Evolutionary conservation across 2,329 filamentous ascomycete genomes (phyloP).

Genomic region (Tolypocladium inflatum): DNA sequence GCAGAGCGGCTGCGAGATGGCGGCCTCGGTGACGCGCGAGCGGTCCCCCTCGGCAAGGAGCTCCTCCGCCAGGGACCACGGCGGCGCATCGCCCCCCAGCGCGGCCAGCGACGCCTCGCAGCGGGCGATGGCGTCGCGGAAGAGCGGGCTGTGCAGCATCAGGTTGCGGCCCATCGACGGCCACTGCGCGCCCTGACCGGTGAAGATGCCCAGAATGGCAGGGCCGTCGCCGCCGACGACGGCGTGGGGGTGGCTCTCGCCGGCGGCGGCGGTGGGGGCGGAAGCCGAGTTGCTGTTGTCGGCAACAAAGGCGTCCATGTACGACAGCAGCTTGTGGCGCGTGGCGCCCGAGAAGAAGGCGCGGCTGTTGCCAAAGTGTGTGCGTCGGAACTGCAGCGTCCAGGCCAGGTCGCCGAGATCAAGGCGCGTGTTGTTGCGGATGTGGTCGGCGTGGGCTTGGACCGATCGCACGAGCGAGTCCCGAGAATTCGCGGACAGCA

Average conservation of each 20-base stretch:
- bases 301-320: background rate
- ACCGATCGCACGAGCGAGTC: background rate
- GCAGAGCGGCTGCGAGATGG: conserved; percentile 16
- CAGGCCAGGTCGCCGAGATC: background rate
- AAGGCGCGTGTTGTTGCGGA: background rate
- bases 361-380: background rate
- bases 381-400: background rate
- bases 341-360: background rate
- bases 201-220: conserved; percentile 18
- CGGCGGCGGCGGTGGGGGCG: background rate
- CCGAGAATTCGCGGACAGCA: background rate
- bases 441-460: background rate
- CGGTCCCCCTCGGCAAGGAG: background rate
- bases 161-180: conserved; percentile 18
- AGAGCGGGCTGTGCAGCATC: conserved; percentile 7
- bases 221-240: background rate
- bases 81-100: conserved; percentile 2
- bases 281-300: background rate
- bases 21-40: conserved; percentile 1
- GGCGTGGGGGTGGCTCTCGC: background rate
- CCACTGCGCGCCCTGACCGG: conserved; percentile 25
- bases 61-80: conserved; percentile 2
- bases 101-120: background rate
- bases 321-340: background rate
- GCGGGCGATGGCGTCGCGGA: background rate